Evolutionary conservation across 1,284 basidiomycete species (phyloP).

Genomic region (Schizophyllum commune): DNA sequence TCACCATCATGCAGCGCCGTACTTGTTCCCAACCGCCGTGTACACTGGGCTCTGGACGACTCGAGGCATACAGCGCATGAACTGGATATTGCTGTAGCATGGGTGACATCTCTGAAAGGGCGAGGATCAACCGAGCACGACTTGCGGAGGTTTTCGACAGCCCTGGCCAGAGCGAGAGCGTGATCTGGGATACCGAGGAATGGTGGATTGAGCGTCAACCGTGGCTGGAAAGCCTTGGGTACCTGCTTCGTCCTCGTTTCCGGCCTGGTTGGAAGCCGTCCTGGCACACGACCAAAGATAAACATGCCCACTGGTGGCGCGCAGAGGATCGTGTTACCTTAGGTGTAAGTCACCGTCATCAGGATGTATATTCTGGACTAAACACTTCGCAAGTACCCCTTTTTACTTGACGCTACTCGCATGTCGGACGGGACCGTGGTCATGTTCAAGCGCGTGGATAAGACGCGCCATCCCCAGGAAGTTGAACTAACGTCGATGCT

Average conservation of each 20-base stretch:
- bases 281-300: background rate
- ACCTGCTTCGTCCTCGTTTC: slow-evolving; percentile 4
- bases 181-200: background rate
- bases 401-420: slow-evolving; percentile 3
- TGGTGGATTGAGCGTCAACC: slow-evolving; percentile 6
- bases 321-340: background rate
- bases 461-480: background rate
- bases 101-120: background rate
- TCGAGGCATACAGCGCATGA: too few species aligned
- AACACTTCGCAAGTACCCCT: background rate
- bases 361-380: too few species aligned
- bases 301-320: background rate
- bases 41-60: too few species aligned
- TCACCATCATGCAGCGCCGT: too few species aligned
- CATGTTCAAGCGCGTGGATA: slow-evolving; percentile 17
- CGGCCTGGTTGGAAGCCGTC: slow-evolving; percentile 6
- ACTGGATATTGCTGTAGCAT: background rate
- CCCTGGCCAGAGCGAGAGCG: background rate
- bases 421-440: slow-evolving; percentile 11
- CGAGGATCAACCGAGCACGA: background rate
- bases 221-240: slow-evolving; percentile 7
- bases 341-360: too few species aligned
- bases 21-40: too few species aligned
- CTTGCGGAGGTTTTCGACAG: background rate
- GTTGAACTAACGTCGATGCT: background rate